Base-by-base conservation (phyloP, 1,139 yeast genomes). In the Yamadazyma trypodendri region DNA sequence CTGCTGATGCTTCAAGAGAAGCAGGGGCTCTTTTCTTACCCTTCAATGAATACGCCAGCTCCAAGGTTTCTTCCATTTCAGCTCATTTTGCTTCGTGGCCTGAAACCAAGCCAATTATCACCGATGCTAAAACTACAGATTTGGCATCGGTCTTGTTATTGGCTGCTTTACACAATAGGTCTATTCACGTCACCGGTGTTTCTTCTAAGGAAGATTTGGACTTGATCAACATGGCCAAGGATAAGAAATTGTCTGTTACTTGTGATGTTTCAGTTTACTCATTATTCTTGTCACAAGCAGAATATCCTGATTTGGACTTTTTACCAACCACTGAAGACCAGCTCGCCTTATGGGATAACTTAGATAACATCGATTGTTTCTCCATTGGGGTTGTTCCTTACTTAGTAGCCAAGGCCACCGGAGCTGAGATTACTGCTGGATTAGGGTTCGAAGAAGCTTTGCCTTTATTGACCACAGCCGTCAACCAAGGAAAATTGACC, bases 81-180 rank as follows among this genome's bases (percentile, higher is more conserved):
- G 75, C 84, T 29, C 94, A 88, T 53, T 82, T 89, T 52, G 78
- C 82, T 46, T 68, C 79, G 32, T 90, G 97, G 97, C 96, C 96
- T 38, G 71, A 74, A 38, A 64, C 65, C 56, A 89, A 88, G 69
- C 94, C 95, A 45, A 85, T 92, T 47, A 76, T 90, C 49, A 88
- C 96, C 34, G 97, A 92, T 64, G 97, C 97, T 34, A 82, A 80
- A 60, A 81, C 94, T 21, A 86, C 97, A 32, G 94, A 88, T 56
- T 74, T 92, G 55, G 97, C 98, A 15, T 85, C 96, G 5, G 84
- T 90, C 37, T 70, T 92, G 58, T 75, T 92, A 57, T 72, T 92
- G 65, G 96, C 97, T 37, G 85, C 96, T 29, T 77, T 92, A 57
- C 90, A 87, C 71, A 77, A 71, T 65, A 77, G 96, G 56, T 73